These are phyloP conservation scores for Mallotus japonicus DNA, from an alignment of 441 rosid species.

Conservation along the genomic window DNA sequence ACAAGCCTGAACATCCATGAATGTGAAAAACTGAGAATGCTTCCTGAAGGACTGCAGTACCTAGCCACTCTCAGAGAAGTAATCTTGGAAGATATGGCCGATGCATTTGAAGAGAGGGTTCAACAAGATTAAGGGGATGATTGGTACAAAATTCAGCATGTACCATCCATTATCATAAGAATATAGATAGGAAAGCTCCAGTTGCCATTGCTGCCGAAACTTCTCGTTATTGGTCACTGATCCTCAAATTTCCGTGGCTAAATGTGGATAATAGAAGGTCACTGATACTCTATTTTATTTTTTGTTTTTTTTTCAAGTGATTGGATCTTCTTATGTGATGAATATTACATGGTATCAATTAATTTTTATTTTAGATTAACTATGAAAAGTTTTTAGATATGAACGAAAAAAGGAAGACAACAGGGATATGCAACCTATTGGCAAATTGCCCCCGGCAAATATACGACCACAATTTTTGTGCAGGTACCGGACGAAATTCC, in stretches of 20 bases:
- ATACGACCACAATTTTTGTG: too few relatives aligned
- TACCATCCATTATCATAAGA: constrained; percentile 31
- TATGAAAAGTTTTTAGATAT: neutral
- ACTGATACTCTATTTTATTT: too few relatives aligned
- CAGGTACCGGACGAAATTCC: neutral
- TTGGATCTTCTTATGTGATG: too few relatives aligned
- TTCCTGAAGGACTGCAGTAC: constrained; percentile 34
- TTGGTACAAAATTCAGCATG: constrained; percentile 38
- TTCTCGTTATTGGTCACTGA: too few relatives aligned
- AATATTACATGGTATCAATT: too few relatives aligned
- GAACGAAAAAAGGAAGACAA: neutral
- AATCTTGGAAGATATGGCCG: constrained; percentile 28
- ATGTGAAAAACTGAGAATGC: constrained; percentile 31
- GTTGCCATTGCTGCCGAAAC: neutral
- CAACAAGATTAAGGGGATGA: constrained; percentile 28
- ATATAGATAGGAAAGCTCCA: neutral
- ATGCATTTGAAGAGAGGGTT: constrained; percentile 33
- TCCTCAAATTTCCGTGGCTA: too few relatives aligned
- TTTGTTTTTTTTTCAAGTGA: too few relatives aligned
- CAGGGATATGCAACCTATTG: neutral
- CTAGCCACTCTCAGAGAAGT: constrained; percentile 24
- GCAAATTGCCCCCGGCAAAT: neutral
- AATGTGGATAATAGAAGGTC: neutral
- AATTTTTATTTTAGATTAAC: neutral
- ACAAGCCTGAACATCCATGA: constrained; percentile 22